Conservation (phyloP, 768 basidiomycete species). For the Panellus pusillus region DNA sequence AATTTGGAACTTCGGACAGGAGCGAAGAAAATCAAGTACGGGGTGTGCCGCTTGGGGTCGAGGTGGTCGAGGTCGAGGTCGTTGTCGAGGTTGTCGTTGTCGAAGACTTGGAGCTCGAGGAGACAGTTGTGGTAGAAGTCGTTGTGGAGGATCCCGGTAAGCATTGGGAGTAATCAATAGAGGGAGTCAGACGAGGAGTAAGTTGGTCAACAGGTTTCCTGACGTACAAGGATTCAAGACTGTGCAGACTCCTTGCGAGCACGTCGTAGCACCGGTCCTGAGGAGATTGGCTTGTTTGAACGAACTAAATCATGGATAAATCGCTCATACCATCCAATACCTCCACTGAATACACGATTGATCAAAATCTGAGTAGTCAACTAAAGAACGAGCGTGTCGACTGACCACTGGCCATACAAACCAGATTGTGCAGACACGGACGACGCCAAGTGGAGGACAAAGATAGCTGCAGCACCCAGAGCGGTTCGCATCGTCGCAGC, state of each 20-base stretch:
- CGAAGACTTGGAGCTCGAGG: conserved; percentile 5
- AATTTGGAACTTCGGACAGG: not conserved
- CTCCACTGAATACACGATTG: conserved; percentile 32
- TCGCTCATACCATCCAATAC: conserved; percentile 45
- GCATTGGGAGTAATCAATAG: conserved; percentile 51
- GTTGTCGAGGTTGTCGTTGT: not conserved
- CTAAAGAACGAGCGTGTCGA: not conserved
- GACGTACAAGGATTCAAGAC: conserved; percentile 43
- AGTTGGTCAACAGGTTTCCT: not conserved
- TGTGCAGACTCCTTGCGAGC: conserved; percentile 46
- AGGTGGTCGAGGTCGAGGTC: conserved; percentile 3
- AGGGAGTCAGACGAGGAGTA: not conserved
- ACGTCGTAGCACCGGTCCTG: conserved; percentile 52
- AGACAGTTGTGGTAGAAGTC: conserved; percentile 26
- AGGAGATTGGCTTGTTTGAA: not conserved
- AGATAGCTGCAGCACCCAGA: not conserved
- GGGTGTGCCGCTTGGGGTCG: conserved; percentile 22
- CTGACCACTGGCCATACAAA: conserved; percentile 13
- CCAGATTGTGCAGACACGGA: conserved; percentile 4
- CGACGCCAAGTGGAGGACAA: not conserved
- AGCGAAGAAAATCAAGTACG: conserved; percentile 17
- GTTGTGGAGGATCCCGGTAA: conserved; percentile 37
- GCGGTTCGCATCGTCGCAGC: conserved; percentile 10
- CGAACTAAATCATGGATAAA: not conserved
- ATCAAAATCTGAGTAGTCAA: not conserved